Base-by-base conservation (phyloP, 1,284 basidiomycete genomes). In the Neonothopanus nambi region DNA sequence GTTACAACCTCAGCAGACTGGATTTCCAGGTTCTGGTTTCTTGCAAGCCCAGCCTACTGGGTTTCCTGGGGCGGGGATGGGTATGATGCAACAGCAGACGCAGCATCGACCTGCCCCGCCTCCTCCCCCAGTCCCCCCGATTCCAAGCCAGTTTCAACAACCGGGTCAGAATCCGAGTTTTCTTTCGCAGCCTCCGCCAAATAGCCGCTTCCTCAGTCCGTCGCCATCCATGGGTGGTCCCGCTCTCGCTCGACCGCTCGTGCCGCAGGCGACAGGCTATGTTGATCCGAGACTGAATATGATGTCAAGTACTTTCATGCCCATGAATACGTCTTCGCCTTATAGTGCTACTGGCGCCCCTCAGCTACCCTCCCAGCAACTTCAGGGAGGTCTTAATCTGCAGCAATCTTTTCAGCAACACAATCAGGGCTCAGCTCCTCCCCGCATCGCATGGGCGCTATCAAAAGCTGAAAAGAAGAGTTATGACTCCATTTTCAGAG, bases 401-500 rank as follows among this genome's bases (percentile, higher is more conserved):
- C 86, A 90, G 66, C 87, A 91, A 64, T 85, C 83, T 26, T 85
- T 93, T 68, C 85, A 89, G 69, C 87, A 91, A 63, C 81, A 87
- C 60, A 91, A 91, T 65, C 85, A 92, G 68, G 87, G 90, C 1
- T 82, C 84, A 33, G 72, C 81, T 2, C 77, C 85, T 13, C 91
- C 91, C 20, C 87, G 85, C 63, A 80, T 98, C 21, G 87, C 93
- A 0, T 99, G 97, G 96, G 81, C 87, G 0, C 75, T 98, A 52
- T 87, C 85, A 18, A 91, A 91, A 68, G 84, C 87, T 36, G 96
- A 99, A 77, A 95, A 95, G 78, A 98, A 98, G 78, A 90, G 89
- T 63, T 99, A 99, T 67, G 94, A 98, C 69, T 84, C 91, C 66
- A 96, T 98, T 65, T 99, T 99, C 77, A 80, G 96, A 54, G 91